Base-by-base conservation (phyloP, 2,329 filamentous ascomycete genomes). In the Paracoccidioides brasiliensis region DNA sequence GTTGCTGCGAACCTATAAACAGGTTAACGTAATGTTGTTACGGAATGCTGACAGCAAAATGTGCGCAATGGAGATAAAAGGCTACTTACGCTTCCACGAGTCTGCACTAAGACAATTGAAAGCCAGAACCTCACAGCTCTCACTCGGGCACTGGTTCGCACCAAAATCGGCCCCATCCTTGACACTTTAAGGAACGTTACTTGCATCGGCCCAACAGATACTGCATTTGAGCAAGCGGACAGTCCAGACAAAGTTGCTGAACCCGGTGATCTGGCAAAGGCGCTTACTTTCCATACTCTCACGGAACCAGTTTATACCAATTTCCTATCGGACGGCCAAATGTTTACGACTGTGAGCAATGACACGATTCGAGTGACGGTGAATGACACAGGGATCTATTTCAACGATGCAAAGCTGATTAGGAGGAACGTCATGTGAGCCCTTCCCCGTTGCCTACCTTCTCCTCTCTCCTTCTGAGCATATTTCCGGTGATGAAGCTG, bases 271-370 rank as follows among this genome's bases (percentile, higher is more conserved):
- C 30, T 56, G 14, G 46, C 48, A 3, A 50, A 54, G n/a, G 55
- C 55, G 12, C 46, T 57, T 10, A 57, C 55, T 12, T 57, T 57
- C 46, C 52, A 57, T 32, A 57, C 52, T n/a, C 40, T 57, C 15
- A 54, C 32, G n/a, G 51, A 57, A 12, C 55, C 55, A 2, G 55
- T 56, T 12, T 56, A 57, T 43, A 57, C 52, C 32, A 57, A 57
- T 40, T 57, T 57, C 22, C 32, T 57, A 37, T 28, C 28, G 14
- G 51, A 54, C 22, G 51, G 51, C 10, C 51, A 57, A 49, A 53
- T 51, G 28, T 54, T 57, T 22, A 54, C n/a, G 32, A 57, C 55
- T 4, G 55, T 57, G 32, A 54, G 55, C 40, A 57, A 57, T 46
- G 45, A 51, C 30, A 57, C 52, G 4, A 42, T 57, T 12, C 38